Evolutionary conservation across 202 grass and related monocot genomes (phyloP).

Genomic region (Digitaria exilis): DNA sequence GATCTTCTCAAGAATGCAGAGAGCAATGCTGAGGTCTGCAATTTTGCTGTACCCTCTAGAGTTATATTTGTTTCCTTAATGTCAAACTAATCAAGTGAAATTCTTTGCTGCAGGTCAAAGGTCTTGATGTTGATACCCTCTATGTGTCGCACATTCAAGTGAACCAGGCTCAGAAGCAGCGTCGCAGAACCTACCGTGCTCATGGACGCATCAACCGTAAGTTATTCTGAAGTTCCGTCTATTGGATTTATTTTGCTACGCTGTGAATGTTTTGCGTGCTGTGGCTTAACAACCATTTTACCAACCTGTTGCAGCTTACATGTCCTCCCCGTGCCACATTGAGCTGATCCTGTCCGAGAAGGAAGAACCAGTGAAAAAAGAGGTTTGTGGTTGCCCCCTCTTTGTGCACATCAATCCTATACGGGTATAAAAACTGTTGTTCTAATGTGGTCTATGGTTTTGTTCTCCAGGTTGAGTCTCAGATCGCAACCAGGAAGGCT

Average conservation of each 20-base stretch:
- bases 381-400: constrained; percentile 17
- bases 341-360: constrained; percentile 63
- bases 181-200: constrained; percentile 56
- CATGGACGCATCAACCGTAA: constrained; percentile 68
- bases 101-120: constrained; percentile 41
- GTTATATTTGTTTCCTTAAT: not conserved
- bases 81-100: not conserved
- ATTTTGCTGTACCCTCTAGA: not conserved
- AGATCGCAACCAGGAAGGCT: constrained; percentile 59
- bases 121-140: constrained; percentile 61
- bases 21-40: constrained; percentile 61
- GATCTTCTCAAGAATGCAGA: constrained; percentile 72
- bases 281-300: not conserved
- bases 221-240: not conserved
- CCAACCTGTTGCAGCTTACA: constrained; percentile 50
- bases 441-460: not conserved
- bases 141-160: constrained; percentile 62
- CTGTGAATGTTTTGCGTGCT: not conserved
- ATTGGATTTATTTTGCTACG: not conserved
- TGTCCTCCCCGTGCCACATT: constrained; percentile 62
- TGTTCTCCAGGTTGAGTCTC: constrained; percentile 44
- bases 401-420: no score
- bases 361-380: constrained; percentile 65
- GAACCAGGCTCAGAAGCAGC: constrained; percentile 64
- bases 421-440: not conserved